Evolutionary conservation across 106 monocot genomes (phyloP).

Genomic region (Platanthera guangdongensis): DNA sequence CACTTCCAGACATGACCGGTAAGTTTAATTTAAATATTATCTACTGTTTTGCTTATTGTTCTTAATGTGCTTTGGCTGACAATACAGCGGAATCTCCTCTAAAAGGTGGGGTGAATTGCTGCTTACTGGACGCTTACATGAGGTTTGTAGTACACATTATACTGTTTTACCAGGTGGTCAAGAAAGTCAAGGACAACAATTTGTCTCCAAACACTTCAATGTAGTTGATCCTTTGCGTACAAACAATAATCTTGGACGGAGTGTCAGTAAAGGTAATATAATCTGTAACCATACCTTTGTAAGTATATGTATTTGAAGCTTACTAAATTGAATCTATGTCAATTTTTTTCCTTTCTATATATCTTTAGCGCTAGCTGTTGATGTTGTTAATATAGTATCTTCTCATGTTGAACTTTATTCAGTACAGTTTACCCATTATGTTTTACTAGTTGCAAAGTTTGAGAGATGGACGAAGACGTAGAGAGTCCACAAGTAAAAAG

Average conservation of each 20-base stretch:
- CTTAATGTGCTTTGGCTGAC: neutral
- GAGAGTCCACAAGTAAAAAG: too few relatives aligned
- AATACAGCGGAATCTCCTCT: conserved; percentile 44
- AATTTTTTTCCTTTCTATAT: neutral
- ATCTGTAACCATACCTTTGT: neutral
- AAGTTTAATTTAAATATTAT: conserved; percentile 5
- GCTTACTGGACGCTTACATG: conserved; percentile 34
- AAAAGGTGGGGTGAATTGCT: conserved; percentile 42
- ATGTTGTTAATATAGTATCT: neutral
- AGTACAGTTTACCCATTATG: neutral
- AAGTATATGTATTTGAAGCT: neutral
- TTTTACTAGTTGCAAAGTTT: too few relatives aligned
- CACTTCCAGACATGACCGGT: conserved; percentile 61
- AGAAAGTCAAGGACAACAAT: conserved; percentile 59
- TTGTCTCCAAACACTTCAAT: conserved; percentile 86
- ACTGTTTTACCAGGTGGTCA: conserved; percentile 39
- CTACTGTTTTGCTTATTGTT: neutral
- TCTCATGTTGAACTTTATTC: neutral
- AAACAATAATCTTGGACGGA: conserved; percentile 93
- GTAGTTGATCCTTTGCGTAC: conserved; percentile 91
- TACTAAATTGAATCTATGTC: neutral
- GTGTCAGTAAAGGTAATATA: conserved; percentile 84
- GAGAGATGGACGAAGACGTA: too few relatives aligned
- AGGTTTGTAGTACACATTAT: conserved; percentile 44
- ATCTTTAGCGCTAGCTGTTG: neutral